Conservation (phyloP, 495 filamentous ascomycete genomes). For the Tuber umbilicatum region DNA sequence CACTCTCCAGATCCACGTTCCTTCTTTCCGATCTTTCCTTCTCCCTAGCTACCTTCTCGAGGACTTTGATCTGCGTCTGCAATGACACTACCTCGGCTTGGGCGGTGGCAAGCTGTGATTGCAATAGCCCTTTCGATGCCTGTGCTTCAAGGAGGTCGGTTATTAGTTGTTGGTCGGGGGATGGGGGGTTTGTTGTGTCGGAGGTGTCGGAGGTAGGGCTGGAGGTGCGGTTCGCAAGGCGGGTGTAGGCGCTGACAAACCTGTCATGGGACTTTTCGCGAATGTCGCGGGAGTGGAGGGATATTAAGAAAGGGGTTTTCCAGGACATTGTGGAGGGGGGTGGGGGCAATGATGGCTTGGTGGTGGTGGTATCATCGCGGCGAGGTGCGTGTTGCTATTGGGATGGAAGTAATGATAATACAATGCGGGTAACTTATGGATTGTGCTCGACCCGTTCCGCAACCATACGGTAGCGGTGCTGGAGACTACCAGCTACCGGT, state of each 20-base stretch:
- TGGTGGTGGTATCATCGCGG: not conserved
- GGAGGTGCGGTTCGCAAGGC: slow-evolving; percentile 25
- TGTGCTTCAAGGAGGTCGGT: slow-evolving; percentile 68
- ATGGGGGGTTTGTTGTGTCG: not conserved
- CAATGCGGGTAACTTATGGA: no score
- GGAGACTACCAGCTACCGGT: no score
- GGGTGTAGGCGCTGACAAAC: slow-evolving; percentile 55
- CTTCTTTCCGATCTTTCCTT: slow-evolving; percentile 54
- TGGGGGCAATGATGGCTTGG: slow-evolving; percentile 24
- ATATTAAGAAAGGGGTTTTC: slow-evolving; percentile 54
- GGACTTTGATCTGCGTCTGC: slow-evolving; percentile 45
- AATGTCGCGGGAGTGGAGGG: slow-evolving; percentile 52
- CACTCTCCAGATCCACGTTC: slow-evolving; percentile 74
- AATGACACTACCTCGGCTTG: slow-evolving; percentile 43
- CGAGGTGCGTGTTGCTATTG: not conserved
- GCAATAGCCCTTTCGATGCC: slow-evolving; percentile 60
- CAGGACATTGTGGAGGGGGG: slow-evolving; percentile 44
- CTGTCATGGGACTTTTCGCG: slow-evolving; percentile 53
- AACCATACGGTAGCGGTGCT: no score
- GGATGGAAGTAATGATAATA: not conserved
- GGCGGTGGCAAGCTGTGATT: slow-evolving; percentile 53
- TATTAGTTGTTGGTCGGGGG: slow-evolving; percentile 23
- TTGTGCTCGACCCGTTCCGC: no score
- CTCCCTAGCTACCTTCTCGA: slow-evolving; percentile 59
- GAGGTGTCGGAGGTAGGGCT: slow-evolving; percentile 5